Percentiles rank a stretch among this genome's conserved stretches.
phyloP scores from a whole-genome alignment of 441 rosid species.

The Erodium texanum region DNA sequence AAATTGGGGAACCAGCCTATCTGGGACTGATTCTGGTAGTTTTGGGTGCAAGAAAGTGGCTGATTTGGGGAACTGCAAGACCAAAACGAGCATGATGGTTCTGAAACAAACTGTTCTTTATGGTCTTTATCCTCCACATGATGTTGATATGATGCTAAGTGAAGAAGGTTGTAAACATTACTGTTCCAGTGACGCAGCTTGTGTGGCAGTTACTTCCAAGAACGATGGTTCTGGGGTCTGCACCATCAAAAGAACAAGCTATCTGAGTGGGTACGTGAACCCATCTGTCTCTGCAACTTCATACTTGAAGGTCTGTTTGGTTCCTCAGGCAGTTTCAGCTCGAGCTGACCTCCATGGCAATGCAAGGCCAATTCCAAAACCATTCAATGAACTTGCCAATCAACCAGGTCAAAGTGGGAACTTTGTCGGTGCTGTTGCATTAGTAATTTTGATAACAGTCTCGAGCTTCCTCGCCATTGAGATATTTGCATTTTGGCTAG shows the following conservation, averaged over 20 bases:
- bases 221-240: conserved; percentile 36
- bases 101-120: conserved; percentile 26
- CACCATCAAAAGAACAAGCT: conserved; percentile 27
- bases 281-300: conserved; percentile 28
- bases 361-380: conserved; percentile 14
- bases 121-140: conserved; percentile 31
- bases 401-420: conserved; percentile 14
- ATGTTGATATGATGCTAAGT: conserved; percentile 27
- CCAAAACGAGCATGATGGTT: conserved; percentile 26
- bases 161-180: conserved; percentile 27
- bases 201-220: conserved; percentile 30
- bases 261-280: conserved; percentile 27
- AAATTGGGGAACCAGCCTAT: conserved; percentile 10
- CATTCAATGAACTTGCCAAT: conserved; percentile 17
- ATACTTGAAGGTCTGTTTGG: conserved; percentile 30
- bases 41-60: conserved; percentile 27
- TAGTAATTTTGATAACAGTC: conserved; percentile 24
- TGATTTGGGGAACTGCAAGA: conserved; percentile 32
- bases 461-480: conserved; percentile 21
- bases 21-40: conserved; percentile 17
- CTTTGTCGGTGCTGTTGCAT: conserved; percentile 20
- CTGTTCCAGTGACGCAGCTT: conserved; percentile 27
- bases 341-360: conserved; percentile 17
- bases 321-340: conserved; percentile 36
- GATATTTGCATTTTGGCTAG: conserved; percentile 21